phyloP scores from a whole-genome alignment of 345 rosid species.

The Populus davidiana region DNA sequence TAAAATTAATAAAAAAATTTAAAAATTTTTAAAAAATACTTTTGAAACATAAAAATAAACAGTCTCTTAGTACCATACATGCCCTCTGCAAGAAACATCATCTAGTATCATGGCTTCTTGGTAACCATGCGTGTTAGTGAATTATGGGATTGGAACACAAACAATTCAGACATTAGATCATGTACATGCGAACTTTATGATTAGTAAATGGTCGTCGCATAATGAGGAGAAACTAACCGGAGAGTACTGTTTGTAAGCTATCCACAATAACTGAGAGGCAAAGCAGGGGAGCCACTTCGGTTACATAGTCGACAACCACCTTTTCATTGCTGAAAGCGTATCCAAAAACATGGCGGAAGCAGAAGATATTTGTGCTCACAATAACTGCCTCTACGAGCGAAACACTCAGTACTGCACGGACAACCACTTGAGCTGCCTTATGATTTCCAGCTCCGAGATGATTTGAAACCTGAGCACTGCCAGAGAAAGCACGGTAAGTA shows the following conservation, averaged over 20 bases:
- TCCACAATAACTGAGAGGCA: conserved; percentile 19
- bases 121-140: too few relatives aligned
- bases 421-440: conserved; percentile 9
- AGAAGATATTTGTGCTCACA: conserved; percentile 13
- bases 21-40: too few relatives aligned
- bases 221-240: conserved; percentile 7
- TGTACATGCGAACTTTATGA: too few relatives aligned
- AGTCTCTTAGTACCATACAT: too few relatives aligned
- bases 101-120: too few relatives aligned
- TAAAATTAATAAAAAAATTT: too few relatives aligned
- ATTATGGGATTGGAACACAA: too few relatives aligned
- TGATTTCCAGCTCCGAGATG: conserved; percentile 22
- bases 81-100: too few relatives aligned
- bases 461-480: conserved; percentile 25
- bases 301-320: conserved; percentile 22
- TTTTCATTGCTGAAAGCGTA: conserved; percentile 15
- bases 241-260: conserved; percentile 20
- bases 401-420: not conserved
- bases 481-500: not conserved
- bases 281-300: conserved; percentile 21
- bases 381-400: conserved; percentile 7
- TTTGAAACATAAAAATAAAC: too few relatives aligned
- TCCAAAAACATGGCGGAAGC: conserved; percentile 15
- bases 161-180: too few relatives aligned
- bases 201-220: not conserved